Conservation (phyloP, 306 rosid species). For the Cucurbita moschata region DNA sequence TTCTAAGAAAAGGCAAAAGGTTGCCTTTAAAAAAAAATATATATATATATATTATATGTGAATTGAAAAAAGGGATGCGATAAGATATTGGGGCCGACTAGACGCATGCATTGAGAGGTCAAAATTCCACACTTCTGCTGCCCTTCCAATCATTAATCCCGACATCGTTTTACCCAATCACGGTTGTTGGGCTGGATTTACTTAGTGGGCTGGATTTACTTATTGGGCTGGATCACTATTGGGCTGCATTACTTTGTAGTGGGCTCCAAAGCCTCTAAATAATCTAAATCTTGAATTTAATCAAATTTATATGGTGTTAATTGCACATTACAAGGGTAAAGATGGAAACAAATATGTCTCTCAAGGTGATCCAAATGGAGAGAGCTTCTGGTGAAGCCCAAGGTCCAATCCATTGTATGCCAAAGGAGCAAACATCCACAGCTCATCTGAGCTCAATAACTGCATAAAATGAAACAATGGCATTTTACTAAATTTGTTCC, state of each 20-base stretch:
- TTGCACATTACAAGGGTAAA: conserved; percentile 7
- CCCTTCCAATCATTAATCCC: background rate
- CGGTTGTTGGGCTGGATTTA: background rate
- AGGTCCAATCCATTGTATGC: conserved; percentile 86
- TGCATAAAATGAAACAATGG: conserved; percentile 9
- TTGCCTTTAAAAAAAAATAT: too few species aligned
- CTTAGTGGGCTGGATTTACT: background rate
- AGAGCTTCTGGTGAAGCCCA: conserved; percentile 36
- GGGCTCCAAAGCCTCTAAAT: background rate
- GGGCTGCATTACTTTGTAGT: background rate
- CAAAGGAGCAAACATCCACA: conserved; percentile 93
- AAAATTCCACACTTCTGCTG: background rate
- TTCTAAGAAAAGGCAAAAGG: background rate
- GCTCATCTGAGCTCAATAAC: conserved; percentile 84
- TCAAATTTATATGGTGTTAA: background rate
- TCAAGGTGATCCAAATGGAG: conserved; percentile 29
- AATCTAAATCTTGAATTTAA: too few species aligned
- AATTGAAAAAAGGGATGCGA: background rate
- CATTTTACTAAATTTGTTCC: background rate
- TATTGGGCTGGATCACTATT: background rate
- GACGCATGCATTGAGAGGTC: background rate
- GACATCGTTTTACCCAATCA: background rate
- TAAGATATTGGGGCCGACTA: background rate
- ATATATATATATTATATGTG: too few species aligned
- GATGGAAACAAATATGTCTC: background rate